These are phyloP conservation scores for Tothia fuscella DNA, from an alignment of 2,329 filamentous ascomycete species.

Conservation along the genomic window DNA sequence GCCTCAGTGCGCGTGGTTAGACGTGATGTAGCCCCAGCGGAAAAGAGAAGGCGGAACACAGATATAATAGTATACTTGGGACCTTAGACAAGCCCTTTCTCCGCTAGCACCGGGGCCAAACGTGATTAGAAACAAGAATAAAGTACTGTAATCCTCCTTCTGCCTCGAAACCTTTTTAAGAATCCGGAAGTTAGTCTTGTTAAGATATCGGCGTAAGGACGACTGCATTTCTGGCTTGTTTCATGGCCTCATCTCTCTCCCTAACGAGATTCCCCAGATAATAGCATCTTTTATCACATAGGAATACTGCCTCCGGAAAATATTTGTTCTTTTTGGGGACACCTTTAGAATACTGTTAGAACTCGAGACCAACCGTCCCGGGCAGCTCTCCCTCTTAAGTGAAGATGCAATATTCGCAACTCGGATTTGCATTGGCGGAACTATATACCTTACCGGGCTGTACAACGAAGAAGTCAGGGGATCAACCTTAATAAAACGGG, in stretches of 20 bases:
- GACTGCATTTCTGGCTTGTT: background rate
- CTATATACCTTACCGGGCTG: background rate
- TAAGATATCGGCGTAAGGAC: background rate
- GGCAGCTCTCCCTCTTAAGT: background rate
- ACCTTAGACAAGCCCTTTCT: background rate
- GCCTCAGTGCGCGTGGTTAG: too few relatives aligned
- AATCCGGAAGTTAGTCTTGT: background rate
- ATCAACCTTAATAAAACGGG: background rate
- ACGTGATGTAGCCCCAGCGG: too few relatives aligned
- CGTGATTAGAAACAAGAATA: background rate
- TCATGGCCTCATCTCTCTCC: background rate
- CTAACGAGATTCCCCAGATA: background rate
- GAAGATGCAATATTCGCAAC: slow-evolving; percentile 1
- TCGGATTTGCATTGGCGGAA: background rate
- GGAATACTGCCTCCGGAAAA: background rate
- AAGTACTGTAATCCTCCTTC: background rate
- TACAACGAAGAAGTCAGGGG: background rate
- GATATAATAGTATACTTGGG: too few relatives aligned
- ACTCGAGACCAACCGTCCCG: background rate
- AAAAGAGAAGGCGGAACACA: too few relatives aligned
- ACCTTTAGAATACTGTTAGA: background rate
- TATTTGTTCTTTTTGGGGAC: background rate
- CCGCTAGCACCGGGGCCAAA: background rate
- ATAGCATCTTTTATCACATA: background rate
- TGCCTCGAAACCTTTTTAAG: background rate